These are phyloP conservation scores for Pythium biforme DNA, from an alignment of 352 stramenopile species.

Conservation along the genomic window DNA sequence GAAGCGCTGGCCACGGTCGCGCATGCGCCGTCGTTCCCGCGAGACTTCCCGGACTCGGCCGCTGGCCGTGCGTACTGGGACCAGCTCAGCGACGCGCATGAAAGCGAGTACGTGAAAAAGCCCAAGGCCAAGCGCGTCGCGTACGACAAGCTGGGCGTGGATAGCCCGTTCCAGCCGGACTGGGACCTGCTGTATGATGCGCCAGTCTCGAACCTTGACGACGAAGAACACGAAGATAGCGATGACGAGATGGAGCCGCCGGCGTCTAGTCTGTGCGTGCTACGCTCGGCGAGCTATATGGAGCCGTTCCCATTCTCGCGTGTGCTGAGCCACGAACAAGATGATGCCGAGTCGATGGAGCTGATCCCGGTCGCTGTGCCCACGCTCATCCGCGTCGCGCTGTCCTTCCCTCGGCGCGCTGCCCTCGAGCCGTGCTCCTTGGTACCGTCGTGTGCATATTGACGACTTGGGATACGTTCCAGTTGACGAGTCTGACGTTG, in stretches of 20 bases:
- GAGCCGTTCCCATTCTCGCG: slow-evolving; percentile 63
- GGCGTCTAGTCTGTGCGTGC: slow-evolving; percentile 38
- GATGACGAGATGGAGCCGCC: slow-evolving; percentile 15
- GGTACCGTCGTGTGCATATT: slow-evolving; percentile 33
- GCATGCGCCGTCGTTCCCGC: slow-evolving; percentile 60
- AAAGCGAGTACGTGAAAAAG: slow-evolving; percentile 40
- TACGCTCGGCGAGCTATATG: slow-evolving; percentile 68
- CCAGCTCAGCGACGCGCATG: slow-evolving; percentile 17
- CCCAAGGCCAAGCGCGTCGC: slow-evolving; percentile 71
- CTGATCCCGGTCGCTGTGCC: slow-evolving; percentile 55
- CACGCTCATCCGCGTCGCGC: slow-evolving; percentile 63
- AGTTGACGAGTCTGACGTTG: background rate
- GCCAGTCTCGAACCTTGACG: background rate
- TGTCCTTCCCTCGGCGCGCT: slow-evolving; percentile 55
- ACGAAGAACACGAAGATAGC: slow-evolving; percentile 3
- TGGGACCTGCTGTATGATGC: slow-evolving; percentile 51
- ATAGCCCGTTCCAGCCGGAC: slow-evolving; percentile 57
- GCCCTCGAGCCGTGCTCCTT: slow-evolving; percentile 59
- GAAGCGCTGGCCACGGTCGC: slow-evolving; percentile 55
- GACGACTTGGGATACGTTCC: background rate
- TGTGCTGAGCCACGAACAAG: background rate
- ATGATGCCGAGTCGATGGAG: slow-evolving; percentile 4
- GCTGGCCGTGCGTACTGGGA: slow-evolving; percentile 62
- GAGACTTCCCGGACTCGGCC: slow-evolving; percentile 72
- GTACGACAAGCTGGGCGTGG: slow-evolving; percentile 57